Conservation (phyloP, 768 basidiomycete genomes). For the Lentinula lateritia region DNA sequence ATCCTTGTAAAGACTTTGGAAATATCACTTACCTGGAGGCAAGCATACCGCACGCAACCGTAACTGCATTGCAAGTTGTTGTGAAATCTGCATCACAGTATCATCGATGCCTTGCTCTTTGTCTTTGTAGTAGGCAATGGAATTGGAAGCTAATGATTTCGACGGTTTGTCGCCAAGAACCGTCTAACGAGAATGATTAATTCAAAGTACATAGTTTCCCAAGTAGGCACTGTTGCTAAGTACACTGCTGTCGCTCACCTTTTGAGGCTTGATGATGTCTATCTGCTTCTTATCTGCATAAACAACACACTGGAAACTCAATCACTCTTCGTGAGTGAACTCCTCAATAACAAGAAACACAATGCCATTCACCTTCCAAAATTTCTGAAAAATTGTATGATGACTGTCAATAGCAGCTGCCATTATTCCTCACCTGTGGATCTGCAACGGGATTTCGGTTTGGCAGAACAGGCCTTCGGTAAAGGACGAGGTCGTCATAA, state of each 20-base stretch:
- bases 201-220: background rate
- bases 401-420: background rate
- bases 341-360: background rate
- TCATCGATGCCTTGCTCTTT: background rate
- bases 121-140: background rate
- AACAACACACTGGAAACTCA: background rate
- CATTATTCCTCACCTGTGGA: background rate
- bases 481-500: background rate
- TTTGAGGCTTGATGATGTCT: background rate
- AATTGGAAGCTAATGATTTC: background rate
- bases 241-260: background rate
- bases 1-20: background rate
- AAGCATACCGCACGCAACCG: background rate
- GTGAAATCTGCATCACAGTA: background rate
- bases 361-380: too few relatives aligned
- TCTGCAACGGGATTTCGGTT: background rate
- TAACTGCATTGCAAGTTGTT: background rate
- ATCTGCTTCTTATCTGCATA: background rate
- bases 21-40: background rate
- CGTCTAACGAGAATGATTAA: background rate
- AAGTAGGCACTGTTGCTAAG: background rate
- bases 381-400: background rate
- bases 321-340: background rate
- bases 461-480: background rate
- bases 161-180: background rate